Percentiles rank a stretch among this genome's conserved stretches.
These are phyloP conservation scores for Passalora sequoiae DNA, from an alignment of 2,329 filamentous ascomycete genomes.

Conservation along the genomic window DNA sequence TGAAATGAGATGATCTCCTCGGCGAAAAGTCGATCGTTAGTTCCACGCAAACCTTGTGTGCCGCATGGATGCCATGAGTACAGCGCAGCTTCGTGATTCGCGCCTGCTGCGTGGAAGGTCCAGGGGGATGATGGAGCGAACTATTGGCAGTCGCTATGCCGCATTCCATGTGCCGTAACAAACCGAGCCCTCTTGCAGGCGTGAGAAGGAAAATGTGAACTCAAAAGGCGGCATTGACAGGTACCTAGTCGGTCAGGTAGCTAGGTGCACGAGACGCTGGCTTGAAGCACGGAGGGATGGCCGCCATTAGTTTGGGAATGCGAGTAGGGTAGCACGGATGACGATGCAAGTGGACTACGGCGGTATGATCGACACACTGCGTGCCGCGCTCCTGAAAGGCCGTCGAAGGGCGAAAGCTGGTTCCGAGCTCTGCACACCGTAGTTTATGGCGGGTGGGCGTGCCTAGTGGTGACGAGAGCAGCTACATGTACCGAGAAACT, in stretches of 20 bases:
- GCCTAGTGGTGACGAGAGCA: no score
- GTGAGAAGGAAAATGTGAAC: no score
- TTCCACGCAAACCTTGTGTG: background rate
- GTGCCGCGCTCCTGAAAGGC: background rate
- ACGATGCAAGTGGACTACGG: background rate
- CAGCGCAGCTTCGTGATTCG: slow-evolving; percentile 2
- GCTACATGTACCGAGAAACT: no score
- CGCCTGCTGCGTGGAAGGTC: background rate
- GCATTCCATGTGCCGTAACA: no score
- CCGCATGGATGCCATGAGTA: background rate
- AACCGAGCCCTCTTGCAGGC: no score
- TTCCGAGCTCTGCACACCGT: background rate
- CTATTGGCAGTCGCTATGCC: background rate
- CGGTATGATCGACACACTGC: slow-evolving; percentile 1
- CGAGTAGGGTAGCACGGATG: background rate
- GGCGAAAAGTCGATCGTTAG: slow-evolving; percentile 1
- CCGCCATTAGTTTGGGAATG: no score
- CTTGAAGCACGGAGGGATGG: no score
- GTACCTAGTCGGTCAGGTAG: background rate
- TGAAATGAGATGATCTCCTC: background rate
- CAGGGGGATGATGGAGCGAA: background rate
- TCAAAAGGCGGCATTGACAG: no score
- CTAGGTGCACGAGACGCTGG: background rate
- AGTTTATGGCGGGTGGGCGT: background rate
- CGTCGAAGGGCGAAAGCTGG: background rate